Evolutionary conservation across 352 stramenopile genomes (phyloP), one percentile per base, ranked within the genome.

Genomic region (Phytophthora tubulina): DNA sequence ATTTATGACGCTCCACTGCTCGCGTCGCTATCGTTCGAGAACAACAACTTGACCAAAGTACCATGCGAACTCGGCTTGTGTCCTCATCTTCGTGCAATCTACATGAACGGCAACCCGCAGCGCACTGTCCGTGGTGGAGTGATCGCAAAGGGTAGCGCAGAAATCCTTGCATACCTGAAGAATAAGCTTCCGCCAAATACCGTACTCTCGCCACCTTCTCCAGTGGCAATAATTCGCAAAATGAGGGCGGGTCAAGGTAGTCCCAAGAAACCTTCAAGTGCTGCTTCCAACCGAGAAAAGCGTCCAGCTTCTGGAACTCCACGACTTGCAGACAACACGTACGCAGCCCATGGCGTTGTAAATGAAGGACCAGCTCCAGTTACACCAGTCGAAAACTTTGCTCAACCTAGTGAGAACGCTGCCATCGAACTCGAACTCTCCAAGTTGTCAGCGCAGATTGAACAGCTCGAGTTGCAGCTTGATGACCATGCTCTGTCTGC

Each of bases 91-190:
- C 81, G 82, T 15, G 78, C 86, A 6, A 81, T 97, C 21, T 90
- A 92, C 73, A 85, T 97, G 72, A 95, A 93, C 49, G 88, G 88
- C 6, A 97, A 96, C 59, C 90, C 90, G 8, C 89, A 96, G 55
- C 88, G 91, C 52, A 93, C 86, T 2, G 80, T 97, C 11, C 85
- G 90, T 21, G 82, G 85, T 2, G 81, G 55, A 10, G 75, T 93
- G 32, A 84, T 97, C 31, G 82, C 86, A 61, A 93, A 95, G 72
- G 90, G 89, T 33, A 95, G 84, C 55, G 63, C 80, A 3, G 85
- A 90, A 59, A 86, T 96, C 65, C 62, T 95, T 33, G 71, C 68
- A 17, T 92, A 94, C 55, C 76, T 96, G 50, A 94, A 93, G 62
- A 95, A 94, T 67, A 95, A 93, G 48, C 69, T 94, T 4, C 86